phyloP scores from a whole-genome alignment of 108 stramenopile genomes.

The Nitzschia putrida region DNA sequence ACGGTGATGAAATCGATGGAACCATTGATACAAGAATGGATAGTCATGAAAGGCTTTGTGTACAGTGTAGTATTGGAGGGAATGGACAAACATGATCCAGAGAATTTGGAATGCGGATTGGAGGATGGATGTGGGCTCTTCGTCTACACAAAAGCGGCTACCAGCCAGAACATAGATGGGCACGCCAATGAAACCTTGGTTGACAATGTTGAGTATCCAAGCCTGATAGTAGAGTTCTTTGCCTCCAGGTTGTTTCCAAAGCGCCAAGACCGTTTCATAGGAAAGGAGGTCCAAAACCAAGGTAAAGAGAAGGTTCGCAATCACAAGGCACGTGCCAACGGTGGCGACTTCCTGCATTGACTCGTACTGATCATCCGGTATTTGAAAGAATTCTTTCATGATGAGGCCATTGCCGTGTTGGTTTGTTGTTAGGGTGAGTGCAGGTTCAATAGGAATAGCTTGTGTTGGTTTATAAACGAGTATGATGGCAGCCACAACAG shows the following conservation, averaged over 20 bases:
- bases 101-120: neutral
- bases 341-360: too few species aligned
- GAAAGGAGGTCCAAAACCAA: neutral
- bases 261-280: constrained; percentile 18
- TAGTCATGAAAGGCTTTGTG: constrained; percentile 39
- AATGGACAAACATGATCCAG: constrained; percentile 27
- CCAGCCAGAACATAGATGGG: constrained; percentile 32
- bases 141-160: constrained; percentile 1
- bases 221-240: constrained; percentile 23
- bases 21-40: constrained; percentile 15
- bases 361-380: too few species aligned
- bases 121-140: neutral
- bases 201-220: constrained; percentile 20
- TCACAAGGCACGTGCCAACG: neutral
- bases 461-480: too few species aligned
- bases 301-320: neutral
- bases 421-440: too few species aligned
- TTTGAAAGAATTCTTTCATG: too few species aligned
- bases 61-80: constrained; percentile 22
- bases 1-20: constrained; percentile 38
- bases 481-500: too few species aligned
- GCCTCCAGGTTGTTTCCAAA: constrained; percentile 35
- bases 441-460: too few species aligned
- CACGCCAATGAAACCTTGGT: constrained; percentile 32
- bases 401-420: too few species aligned